phyloP scores from a whole-genome alignment of 768 basidiomycete species.

The Kwoniella newhampshirensis region DNA sequence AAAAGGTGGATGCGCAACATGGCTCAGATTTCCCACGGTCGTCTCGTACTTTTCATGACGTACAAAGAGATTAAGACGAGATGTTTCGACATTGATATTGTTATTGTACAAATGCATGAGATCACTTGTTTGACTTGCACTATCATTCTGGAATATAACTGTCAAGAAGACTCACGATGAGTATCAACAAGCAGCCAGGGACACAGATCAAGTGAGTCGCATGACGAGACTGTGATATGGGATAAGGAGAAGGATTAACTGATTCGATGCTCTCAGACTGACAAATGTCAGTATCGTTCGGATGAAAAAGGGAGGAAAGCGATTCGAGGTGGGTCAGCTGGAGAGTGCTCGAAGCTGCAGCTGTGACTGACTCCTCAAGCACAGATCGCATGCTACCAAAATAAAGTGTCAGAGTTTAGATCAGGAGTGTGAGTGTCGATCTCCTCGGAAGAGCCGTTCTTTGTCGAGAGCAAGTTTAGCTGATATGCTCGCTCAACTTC shows the following conservation, averaged over 20 bases:
- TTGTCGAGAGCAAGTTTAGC: no score
- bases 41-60: neutral
- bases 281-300: slow-evolving; percentile 97
- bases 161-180: slow-evolving; percentile 32
- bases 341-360: neutral
- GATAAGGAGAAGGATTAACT: neutral
- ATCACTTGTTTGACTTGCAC: neutral
- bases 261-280: slow-evolving; percentile 59
- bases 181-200: slow-evolving; percentile 44
- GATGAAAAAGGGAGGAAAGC: slow-evolving; percentile 93
- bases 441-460: neutral
- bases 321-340: slow-evolving; percentile 77
- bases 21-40: slow-evolving; percentile 13
- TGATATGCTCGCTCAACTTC: no score
- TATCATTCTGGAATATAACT: no score
- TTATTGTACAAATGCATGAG: neutral
- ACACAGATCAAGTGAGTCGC: slow-evolving; percentile 50
- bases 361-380: neutral
- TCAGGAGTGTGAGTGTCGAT: slow-evolving; percentile 72
- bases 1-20: no score
- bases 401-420: slow-evolving; percentile 96
- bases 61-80: neutral
- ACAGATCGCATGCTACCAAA: slow-evolving; percentile 97
- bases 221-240: neutral
- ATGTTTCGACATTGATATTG: neutral